Evolutionary conservation across 2,329 filamentous ascomycete species (phyloP).

Genomic region (Penicillium janthinellum): DNA sequence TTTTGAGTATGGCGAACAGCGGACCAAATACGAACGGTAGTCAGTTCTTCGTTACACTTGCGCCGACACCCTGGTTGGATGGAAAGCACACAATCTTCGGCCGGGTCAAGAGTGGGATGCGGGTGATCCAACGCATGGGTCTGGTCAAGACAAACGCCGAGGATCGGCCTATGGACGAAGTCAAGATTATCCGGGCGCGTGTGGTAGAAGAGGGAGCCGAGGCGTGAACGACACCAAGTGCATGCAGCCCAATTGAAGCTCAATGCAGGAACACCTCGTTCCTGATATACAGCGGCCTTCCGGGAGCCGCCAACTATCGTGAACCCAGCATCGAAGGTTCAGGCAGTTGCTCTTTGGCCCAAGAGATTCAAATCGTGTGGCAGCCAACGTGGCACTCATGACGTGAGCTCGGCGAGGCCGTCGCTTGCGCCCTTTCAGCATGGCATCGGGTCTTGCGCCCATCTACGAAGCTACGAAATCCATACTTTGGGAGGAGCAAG

Average conservation of each 20-base stretch:
- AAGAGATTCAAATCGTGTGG: neutral
- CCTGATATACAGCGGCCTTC: neutral
- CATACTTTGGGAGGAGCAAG: slow-evolving; percentile 8
- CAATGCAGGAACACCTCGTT: neutral
- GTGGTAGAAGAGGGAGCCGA: slow-evolving; percentile 60
- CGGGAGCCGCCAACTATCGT: neutral
- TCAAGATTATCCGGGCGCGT: slow-evolving; percentile 74
- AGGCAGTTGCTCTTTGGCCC: neutral
- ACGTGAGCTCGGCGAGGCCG: neutral
- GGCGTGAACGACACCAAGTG: slow-evolving; percentile 21
- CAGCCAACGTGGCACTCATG: slow-evolving; percentile 2
- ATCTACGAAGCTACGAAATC: slow-evolving; percentile 10
- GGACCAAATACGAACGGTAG: slow-evolving; percentile 91
- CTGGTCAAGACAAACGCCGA: slow-evolving; percentile 79
- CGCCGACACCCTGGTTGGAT: slow-evolving; percentile 93
- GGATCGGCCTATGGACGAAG: slow-evolving; percentile 78
- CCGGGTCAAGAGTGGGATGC: slow-evolving; percentile 79
- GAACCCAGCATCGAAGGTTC: neutral
- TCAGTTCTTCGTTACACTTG: slow-evolving; percentile 95
- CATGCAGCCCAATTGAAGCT: neutral
- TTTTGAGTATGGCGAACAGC: slow-evolving; percentile 96
- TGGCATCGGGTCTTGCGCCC: slow-evolving; percentile 8
- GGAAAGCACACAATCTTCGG: slow-evolving; percentile 98
- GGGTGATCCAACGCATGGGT: slow-evolving; percentile 83
- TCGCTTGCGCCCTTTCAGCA: neutral